These are phyloP conservation scores for Chlorella sp. DNA, from an alignment of 139 green algal genomes.

Conservation along the genomic window DNA sequence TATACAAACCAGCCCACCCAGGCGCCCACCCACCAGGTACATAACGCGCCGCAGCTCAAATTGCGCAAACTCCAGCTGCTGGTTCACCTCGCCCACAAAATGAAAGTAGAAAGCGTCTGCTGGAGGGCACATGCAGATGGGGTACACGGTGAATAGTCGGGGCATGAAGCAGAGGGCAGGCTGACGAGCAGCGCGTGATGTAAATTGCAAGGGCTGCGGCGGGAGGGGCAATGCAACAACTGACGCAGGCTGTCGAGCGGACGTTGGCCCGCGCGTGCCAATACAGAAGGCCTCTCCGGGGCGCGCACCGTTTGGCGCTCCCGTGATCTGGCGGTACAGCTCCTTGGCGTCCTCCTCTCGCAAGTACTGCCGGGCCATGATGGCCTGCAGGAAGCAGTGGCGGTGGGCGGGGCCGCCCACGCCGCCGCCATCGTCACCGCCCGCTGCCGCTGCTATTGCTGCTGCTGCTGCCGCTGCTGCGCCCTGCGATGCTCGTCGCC, in stretches of 20 bases:
- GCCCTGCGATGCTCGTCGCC: not conserved
- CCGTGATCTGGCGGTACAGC: constrained; percentile 10
- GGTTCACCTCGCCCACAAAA: constrained; percentile 28
- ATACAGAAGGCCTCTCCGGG: not conserved
- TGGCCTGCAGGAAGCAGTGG: constrained; percentile 36
- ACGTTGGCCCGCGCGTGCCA: not conserved
- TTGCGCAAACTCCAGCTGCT: constrained; percentile 31
- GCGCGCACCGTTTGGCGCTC: not conserved
- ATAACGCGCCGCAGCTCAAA: constrained; percentile 27
- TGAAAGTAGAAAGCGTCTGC: constrained; percentile 19
- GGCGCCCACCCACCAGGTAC: constrained; percentile 32
- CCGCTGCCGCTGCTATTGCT: not conserved
- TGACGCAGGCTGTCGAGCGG: not conserved
- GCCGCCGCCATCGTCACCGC: not conserved
- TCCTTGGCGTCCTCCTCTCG: constrained; percentile 17
- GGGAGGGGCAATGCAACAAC: not conserved
- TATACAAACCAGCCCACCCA: too few species aligned
- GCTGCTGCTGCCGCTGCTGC: constrained; percentile 8
- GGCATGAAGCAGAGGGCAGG: not conserved
- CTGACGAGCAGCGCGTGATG: too few species aligned
- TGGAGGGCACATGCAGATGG: too few species aligned
- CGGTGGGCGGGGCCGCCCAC: not conserved
- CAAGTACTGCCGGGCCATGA: constrained; percentile 20
- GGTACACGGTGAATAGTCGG: too few species aligned
- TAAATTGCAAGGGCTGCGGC: not conserved